Percentiles rank a stretch among this genome's conserved stretches.
Conservation (phyloP, 2,329 filamentous ascomycete genomes). For the Paecilomyces fulvus region DNA sequence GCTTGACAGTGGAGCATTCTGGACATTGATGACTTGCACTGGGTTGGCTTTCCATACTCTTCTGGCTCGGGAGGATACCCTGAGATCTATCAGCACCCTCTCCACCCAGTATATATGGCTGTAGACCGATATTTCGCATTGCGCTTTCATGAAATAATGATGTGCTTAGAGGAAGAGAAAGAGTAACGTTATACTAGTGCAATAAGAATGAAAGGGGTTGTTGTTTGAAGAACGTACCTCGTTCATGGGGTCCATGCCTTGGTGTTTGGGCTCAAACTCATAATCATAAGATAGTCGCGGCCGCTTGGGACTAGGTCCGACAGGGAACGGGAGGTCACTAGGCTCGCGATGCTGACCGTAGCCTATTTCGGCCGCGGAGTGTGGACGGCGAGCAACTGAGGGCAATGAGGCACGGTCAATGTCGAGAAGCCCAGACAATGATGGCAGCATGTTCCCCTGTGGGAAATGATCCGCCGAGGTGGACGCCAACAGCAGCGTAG, state of each 20-base stretch:
- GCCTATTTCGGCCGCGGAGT: not conserved
- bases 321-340: not conserved
- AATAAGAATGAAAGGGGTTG: not conserved
- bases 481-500: not conserved
- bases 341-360: not conserved
- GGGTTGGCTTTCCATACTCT: not conserved
- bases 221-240: not conserved
- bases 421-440: not conserved
- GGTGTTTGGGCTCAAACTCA: not conserved
- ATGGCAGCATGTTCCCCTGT: not conserved
- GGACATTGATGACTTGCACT: not conserved
- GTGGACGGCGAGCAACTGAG: not conserved
- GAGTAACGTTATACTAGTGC: not conserved
- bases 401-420: not conserved
- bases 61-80: not conserved
- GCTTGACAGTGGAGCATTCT: slow-evolving; percentile 9
- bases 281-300: slow-evolving; percentile 1
- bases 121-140: not conserved
- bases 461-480: not conserved
- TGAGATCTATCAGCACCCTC: not conserved
- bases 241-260: not conserved
- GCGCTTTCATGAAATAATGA: not conserved
- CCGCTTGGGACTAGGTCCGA: not conserved
- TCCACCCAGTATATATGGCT: not conserved
- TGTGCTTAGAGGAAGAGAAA: not conserved